Conservation (phyloP, 1,284 basidiomycete genomes). For the Nidula niveotomentosa region DNA sequence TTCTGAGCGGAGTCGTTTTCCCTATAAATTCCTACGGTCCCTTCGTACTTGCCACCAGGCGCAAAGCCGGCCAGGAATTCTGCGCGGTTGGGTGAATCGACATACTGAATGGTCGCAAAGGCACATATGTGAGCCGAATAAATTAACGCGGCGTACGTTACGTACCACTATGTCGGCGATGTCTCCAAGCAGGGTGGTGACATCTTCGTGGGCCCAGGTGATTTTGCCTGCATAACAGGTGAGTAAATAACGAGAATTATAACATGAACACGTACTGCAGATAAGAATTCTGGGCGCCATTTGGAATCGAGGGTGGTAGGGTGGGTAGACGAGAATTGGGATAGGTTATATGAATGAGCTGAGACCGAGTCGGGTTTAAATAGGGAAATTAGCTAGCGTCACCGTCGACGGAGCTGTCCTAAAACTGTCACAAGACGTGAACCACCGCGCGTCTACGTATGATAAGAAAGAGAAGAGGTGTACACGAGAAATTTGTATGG, state of each 20-base stretch:
- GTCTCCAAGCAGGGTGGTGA: conserved; percentile 60
- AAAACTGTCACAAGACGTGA: too few relatives aligned
- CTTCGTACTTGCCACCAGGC: conserved; percentile 72
- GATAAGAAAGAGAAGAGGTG: too few relatives aligned
- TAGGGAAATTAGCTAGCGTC: neutral
- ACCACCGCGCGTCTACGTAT: too few relatives aligned
- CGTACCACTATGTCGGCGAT: conserved; percentile 79
- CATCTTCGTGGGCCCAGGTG: conserved; percentile 80
- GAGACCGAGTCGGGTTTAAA: neutral
- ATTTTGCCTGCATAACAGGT: conserved; percentile 51
- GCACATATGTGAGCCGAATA: neutral
- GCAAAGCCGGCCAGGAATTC: conserved; percentile 70
- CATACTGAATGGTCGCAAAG: conserved; percentile 37
- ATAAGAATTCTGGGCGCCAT: conserved; percentile 44
- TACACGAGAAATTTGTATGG: too few relatives aligned
- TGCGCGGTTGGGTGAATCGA: conserved; percentile 65
- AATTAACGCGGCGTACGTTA: conserved; percentile 11
- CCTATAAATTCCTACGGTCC: conserved; percentile 79
- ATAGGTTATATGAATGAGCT: too few relatives aligned
- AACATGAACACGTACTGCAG: conserved; percentile 31
- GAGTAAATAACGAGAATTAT: neutral
- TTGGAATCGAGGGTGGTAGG: neutral
- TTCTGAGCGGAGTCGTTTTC: conserved; percentile 63
- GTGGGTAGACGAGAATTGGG: neutral
- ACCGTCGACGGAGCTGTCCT: too few relatives aligned